phyloP scores from a whole-genome alignment of 2,329 filamentous ascomycete genomes.

The Chrysoporthe austroafricana region DNA sequence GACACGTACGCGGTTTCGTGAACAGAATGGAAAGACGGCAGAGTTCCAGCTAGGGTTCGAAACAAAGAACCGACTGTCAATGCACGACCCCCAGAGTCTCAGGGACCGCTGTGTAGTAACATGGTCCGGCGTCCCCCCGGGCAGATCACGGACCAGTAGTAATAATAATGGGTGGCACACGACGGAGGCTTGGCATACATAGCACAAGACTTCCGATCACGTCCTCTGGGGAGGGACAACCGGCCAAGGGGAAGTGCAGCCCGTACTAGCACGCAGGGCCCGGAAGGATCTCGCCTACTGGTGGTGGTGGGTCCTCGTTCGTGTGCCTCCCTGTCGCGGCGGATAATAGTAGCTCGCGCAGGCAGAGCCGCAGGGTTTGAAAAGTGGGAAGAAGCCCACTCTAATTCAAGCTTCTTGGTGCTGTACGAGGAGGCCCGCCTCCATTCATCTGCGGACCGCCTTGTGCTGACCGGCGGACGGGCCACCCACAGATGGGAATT shows the following conservation, averaged over 20 bases:
- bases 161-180: not conserved
- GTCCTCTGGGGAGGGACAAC: too few relatives aligned
- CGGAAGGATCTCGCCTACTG: not conserved
- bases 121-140: not conserved
- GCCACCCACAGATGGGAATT: not conserved
- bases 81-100: not conserved
- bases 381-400: not conserved
- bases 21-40: too few relatives aligned
- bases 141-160: not conserved
- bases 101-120: not conserved
- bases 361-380: not conserved
- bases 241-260: too few relatives aligned
- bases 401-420: not conserved
- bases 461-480: too few relatives aligned
- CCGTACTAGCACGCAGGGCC: not conserved
- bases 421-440: not conserved
- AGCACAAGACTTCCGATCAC: not conserved
- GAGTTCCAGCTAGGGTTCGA: too few relatives aligned
- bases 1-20: not conserved
- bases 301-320: not conserved
- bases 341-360: not conserved
- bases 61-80: too few relatives aligned
- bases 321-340: too few relatives aligned
- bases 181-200: conserved; percentile 1
- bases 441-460: not conserved